phyloP scores from a whole-genome alignment of 139 green algal genomes.

The Coccomyxa sp. region DNA sequence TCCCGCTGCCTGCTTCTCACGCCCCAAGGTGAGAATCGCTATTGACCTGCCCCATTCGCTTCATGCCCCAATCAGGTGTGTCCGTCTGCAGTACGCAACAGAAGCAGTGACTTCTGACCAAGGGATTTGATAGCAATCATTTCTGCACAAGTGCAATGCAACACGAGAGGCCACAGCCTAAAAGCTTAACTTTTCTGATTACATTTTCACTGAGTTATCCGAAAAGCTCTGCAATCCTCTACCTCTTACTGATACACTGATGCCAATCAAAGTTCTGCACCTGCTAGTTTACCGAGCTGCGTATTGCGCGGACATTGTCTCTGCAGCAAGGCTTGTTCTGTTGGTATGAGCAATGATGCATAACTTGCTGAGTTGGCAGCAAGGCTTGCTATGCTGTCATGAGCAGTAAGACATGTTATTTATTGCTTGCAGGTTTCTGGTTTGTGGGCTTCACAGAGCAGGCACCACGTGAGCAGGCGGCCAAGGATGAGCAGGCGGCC shows the following conservation, averaged over 20 bases:
- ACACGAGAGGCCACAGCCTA: no score
- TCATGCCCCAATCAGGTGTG: neutral
- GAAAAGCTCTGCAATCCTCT: no score
- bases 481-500: conserved; percentile 85
- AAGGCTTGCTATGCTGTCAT: neutral
- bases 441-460: conserved; percentile 97
- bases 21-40: conserved; percentile 88
- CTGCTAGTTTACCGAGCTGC: no score
- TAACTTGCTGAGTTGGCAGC: conserved; percentile 50
- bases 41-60: neutral
- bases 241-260: no score
- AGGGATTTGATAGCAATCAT: no score
- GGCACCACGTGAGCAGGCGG: no score
- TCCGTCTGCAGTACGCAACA: neutral
- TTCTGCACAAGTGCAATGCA: no score
- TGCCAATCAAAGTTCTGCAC: no score
- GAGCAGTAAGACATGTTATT: neutral
- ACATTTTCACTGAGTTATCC: no score
- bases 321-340: neutral
- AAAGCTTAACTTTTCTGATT: no score
- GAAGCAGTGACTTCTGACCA: neutral
- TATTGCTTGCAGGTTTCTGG: no score
- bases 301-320: no score
- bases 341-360: neutral
- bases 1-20: conserved; percentile 98